Base-by-base conservation (phyloP, 345 rosid genomes). In the Aurinia saxatilis region DNA sequence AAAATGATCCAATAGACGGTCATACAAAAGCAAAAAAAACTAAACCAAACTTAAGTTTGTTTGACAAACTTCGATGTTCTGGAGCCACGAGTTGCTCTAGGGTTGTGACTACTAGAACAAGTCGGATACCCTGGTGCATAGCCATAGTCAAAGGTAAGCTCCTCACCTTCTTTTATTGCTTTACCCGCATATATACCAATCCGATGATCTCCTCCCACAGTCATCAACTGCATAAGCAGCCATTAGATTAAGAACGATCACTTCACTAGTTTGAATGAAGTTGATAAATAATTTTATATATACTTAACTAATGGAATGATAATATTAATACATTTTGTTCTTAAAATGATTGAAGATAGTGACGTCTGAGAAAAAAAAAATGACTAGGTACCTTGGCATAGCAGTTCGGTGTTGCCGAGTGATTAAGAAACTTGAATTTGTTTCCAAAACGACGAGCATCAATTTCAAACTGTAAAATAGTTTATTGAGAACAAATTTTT, bases 401-500 rank as follows among this genome's bases (percentile, higher is more conserved):
- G 76, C 98, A 92, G 73, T 92, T 92, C 5, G 98, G 93, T 60
- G 73, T 79, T 38, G 93, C 70, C 33, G 95, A 83, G 73, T 89
- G 93, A 73, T 92, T 92, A 44, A 96, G 91, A 53, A 87, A 89
- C 69, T 75, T 92, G 56, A 92, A 74, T 76, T 92, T 87, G 82
- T 89, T 96, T 66, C 96, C 98, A 72, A 80, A 82, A 57, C 95
- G 91, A 56, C 75, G 82, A 42, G 96, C 95, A 75, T 89, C 96
- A 42, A 92, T 86, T 39, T 80, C 91, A 13, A 74, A 69, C 98
- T 92, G 84, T 69, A 73, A 60, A 44, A 57, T 33, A 3, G 0
- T 5, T 35, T 19, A 1, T 38, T 67, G 12, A 48, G 49, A 46
- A 66, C 27, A 31, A 13, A 21, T n/a, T n/a, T n/a, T n/a, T 27